Evolutionary conservation across 176 grass and related monocot species (phyloP).

Genomic region (Poa annua): DNA sequence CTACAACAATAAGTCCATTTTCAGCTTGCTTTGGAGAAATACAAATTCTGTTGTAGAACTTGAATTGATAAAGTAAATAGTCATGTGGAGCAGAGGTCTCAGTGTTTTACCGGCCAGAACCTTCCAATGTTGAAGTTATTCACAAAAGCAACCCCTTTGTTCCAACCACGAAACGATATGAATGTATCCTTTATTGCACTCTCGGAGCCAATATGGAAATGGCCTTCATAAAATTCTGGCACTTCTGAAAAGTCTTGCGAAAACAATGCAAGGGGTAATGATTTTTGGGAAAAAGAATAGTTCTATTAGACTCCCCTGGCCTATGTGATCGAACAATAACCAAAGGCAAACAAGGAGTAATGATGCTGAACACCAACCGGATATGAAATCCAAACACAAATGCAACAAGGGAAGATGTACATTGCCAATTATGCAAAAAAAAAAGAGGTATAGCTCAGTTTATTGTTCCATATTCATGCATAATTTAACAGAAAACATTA

Average conservation of each 20-base stretch:
- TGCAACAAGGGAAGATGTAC: background rate
- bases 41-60: background rate
- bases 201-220: conserved; percentile 57
- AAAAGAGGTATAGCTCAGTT: background rate
- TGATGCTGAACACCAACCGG: background rate
- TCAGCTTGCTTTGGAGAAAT: conserved; percentile 37
- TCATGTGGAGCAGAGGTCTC: conserved; percentile 5
- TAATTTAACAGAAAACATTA: background rate
- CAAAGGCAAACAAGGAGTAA: background rate
- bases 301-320: background rate
- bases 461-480: background rate
- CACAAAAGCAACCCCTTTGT: conserved; percentile 93
- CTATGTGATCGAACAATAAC: no score
- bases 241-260: conserved; percentile 46
- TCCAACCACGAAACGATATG: conserved; percentile 95
- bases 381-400: conserved; percentile 20
- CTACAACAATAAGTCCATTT: conserved; percentile 45
- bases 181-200: conserved; percentile 80
- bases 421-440: background rate
- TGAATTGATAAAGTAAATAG: background rate
- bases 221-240: conserved; percentile 77
- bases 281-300: background rate
- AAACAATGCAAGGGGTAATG: background rate
- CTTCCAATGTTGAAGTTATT: conserved; percentile 96
- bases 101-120: conserved; percentile 91